These are phyloP conservation scores for Mycena filopes DNA, from an alignment of 768 basidiomycete genomes.

Conservation along the genomic window DNA sequence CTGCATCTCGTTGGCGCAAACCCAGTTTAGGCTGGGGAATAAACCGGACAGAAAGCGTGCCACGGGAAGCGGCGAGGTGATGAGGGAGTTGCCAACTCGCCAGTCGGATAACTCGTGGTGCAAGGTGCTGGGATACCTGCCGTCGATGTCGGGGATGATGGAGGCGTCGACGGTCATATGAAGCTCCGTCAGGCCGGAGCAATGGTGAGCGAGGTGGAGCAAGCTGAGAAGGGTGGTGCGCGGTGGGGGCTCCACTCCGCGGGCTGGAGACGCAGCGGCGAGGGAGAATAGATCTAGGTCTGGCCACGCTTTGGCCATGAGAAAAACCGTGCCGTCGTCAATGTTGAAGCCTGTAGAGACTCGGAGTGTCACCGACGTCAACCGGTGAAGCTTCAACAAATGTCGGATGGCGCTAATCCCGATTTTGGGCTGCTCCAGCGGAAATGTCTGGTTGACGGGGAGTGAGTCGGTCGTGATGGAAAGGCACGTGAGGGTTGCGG, in stretches of 20 bases:
- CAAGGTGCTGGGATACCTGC: not conserved
- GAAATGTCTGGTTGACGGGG: not conserved
- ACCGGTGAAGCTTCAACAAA: not conserved
- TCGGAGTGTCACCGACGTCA: not conserved
- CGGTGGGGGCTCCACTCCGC: too few relatives aligned
- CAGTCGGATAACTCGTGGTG: not conserved
- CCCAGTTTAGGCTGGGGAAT: not conserved
- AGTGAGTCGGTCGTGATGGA: not conserved
- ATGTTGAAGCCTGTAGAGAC: not conserved
- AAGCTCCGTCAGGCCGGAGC: not conserved
- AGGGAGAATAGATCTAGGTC: not conserved
- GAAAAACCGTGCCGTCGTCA: not conserved
- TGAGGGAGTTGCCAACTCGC: not conserved
- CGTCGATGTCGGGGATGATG: not conserved
- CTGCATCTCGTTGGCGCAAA: too few relatives aligned
- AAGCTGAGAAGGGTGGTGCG: constrained; percentile 3
- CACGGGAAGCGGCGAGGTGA: not conserved
- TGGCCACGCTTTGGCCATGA: not conserved
- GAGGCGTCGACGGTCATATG: not conserved
- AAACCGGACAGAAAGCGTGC: not conserved
- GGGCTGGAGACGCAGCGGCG: not conserved
- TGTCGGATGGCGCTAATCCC: not conserved
- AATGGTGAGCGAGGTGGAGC: not conserved
- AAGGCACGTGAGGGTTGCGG: not conserved
- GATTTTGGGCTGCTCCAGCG: not conserved